Base-by-base conservation (phyloP, 345 rosid species). In the Schrenkiella parvula region DNA sequence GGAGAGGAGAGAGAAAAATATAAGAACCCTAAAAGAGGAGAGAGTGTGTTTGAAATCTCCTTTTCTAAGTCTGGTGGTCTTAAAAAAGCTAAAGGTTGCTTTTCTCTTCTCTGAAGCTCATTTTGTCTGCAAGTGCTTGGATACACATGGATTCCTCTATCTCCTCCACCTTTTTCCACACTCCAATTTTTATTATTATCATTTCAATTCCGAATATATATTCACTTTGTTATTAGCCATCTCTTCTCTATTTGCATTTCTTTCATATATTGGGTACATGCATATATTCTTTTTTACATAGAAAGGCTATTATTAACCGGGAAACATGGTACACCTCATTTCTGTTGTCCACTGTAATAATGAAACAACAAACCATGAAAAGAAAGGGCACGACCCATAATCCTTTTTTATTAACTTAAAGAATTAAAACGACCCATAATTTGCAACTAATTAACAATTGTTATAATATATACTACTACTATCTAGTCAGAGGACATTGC, bases 81-180 rank as follows among this genome's bases (percentile, higher is more conserved):
- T 71, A 41, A 72, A 77, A 87, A 87, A 86, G 89, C 88, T 72
- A 83, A 73, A 81, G 50, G 75, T 85, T 84, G 81, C 85, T 85
- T 83, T 85, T 82, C 88, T 80, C 76, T 79, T 70, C 81, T 85
- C 92, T 85, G 91, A 85, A 82, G 68, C 82, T 82, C 83, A 58
- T 74, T 84, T 87, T 87, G 89, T 87, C 91, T 79, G 63, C 51
- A 72, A 77, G 86, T 76, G 86, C 84, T 87, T 87, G 92, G 92
- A 82, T 62, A 80, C 73, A 84, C 78, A 71, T 83, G 83, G 92
- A 85, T 85, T 87, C 89, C 82, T 69, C 80, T 53, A 48, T 72
- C 79, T 80, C 81, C 66, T 69, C 67, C 51, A 64, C 77, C 73
- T 64, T 69, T 70, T 54, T 47, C 66, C 71, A 70, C 43, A 69